These are phyloP conservation scores for Eimeria falciformis DNA, from an alignment of 169 alveolate species.

Conservation along the genomic window DNA sequence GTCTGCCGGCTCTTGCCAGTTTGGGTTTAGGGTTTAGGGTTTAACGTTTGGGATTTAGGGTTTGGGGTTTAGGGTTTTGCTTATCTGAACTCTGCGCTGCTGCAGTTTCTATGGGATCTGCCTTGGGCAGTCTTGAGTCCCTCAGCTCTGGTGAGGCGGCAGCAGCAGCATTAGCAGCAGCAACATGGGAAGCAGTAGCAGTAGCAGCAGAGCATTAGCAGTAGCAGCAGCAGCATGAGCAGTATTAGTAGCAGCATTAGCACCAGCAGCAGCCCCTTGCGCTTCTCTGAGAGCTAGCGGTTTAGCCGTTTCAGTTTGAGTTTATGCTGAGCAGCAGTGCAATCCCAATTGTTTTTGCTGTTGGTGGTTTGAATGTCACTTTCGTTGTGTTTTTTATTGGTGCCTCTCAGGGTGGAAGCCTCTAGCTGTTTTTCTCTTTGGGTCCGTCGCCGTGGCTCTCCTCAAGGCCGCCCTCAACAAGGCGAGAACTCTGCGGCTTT, in stretches of 20 bases:
- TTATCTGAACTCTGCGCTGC: not conserved
- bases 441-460: slow-evolving; percentile 18
- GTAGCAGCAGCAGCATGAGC: not conserved
- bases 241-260: too few species aligned
- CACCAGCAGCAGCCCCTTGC: not conserved
- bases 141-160: slow-evolving; percentile 14
- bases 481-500: not conserved
- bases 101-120: slow-evolving; percentile 36
- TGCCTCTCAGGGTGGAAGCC: slow-evolving; percentile 7
- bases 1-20: not conserved
- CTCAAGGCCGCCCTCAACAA: slow-evolving; percentile 17
- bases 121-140: slow-evolving; percentile 24
- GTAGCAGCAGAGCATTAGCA: not conserved
- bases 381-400: not conserved
- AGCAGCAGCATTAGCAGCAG: not conserved
- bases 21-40: not conserved
- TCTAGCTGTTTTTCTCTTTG: not conserved
- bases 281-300: not conserved
- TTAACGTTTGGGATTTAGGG: not conserved
- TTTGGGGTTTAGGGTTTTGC: not conserved
- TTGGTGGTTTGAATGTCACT: too few species aligned
- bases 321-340: not conserved
- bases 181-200: too few species aligned
- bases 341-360: too few species aligned
- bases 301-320: not conserved